phyloP scores from a whole-genome alignment of 2,329 filamentous ascomycete species.

The Sporothrix pseudoabietina region DNA sequence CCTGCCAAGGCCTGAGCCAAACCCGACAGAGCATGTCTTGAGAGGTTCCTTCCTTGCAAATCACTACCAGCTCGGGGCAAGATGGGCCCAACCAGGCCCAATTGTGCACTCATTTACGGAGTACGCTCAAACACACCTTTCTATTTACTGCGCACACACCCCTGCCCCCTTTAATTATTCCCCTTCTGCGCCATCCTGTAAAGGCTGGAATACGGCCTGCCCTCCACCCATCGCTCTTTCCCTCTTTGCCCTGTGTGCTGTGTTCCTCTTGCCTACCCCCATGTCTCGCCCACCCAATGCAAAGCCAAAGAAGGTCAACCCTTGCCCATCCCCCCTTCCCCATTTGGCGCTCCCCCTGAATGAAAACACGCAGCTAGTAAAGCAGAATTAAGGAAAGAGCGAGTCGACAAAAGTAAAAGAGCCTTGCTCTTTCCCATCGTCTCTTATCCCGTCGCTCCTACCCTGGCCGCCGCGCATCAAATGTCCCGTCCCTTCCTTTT shows the following conservation, averaged over 20 bases:
- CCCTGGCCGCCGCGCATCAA: slow-evolving; percentile 15
- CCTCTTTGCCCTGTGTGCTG: slow-evolving; percentile 4
- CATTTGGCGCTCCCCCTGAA: slow-evolving; percentile 29
- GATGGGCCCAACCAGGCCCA: slow-evolving; percentile 15
- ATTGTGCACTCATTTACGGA: slow-evolving; percentile 9
- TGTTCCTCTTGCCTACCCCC: not conserved
- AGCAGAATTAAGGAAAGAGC: slow-evolving; percentile 22
- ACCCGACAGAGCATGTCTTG: not conserved
- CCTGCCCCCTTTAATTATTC: slow-evolving; percentile 28
- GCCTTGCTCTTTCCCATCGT: slow-evolving; percentile 30
- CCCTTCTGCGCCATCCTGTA: not conserved
- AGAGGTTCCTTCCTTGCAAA: slow-evolving; percentile 21
- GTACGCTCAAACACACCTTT: not conserved
- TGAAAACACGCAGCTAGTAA: slow-evolving; percentile 29
- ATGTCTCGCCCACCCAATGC: slow-evolving; percentile 13
- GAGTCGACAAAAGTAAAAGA: slow-evolving; percentile 21
- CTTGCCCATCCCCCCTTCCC: slow-evolving; percentile 26
- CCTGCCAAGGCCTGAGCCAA: slow-evolving; percentile 15
- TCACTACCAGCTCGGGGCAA: slow-evolving; percentile 20
- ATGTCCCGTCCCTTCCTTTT: slow-evolving; percentile 23
- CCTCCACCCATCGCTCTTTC: slow-evolving; percentile 27
- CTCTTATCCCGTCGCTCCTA: slow-evolving; percentile 26
- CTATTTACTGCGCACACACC: slow-evolving; percentile 32
- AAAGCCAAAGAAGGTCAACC: slow-evolving; percentile 23
- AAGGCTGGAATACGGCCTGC: not conserved